A percentile compares a stretch with the other conserved stretches of the same genome.
These are phyloP conservation scores for Alternaria rosae DNA, from an alignment of 2,329 filamentous ascomycete genomes.

Conservation along the genomic window DNA sequence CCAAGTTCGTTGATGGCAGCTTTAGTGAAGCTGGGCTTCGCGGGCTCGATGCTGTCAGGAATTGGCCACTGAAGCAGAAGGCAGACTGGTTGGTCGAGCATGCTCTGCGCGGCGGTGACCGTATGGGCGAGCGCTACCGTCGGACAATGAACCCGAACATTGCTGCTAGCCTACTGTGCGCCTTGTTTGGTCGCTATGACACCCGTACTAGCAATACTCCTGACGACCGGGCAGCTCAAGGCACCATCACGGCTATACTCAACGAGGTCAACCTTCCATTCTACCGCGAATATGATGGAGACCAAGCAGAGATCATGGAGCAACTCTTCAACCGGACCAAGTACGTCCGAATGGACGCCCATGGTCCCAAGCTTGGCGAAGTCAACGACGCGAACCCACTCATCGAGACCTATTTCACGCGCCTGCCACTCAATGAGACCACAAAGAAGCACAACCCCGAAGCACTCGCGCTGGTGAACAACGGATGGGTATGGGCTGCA, in stretches of 20 bases:
- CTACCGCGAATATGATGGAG: constrained; percentile 90
- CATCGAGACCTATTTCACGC: constrained; percentile 94
- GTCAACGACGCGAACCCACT: constrained; percentile 80
- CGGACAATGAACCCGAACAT: constrained; percentile 73
- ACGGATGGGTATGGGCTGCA: constrained; percentile 98
- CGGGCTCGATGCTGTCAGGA: constrained; percentile 61
- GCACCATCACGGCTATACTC: constrained; percentile 67
- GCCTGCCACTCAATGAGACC: constrained; percentile 78
- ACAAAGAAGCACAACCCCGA: constrained; percentile 79
- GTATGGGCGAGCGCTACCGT: constrained; percentile 80
- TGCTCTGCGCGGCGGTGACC: constrained; percentile 74
- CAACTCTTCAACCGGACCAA: constrained; percentile 95
- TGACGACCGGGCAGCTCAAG: constrained; percentile 61
- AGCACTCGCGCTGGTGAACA: constrained; percentile 86
- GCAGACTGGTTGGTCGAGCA: constrained; percentile 72
- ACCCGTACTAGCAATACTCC: constrained; percentile 58
- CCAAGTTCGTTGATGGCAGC: constrained; percentile 62
- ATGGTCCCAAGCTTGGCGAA: constrained; percentile 85
- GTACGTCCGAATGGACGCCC: constrained; percentile 89
- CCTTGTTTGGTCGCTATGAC: constrained; percentile 73
- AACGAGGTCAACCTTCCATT: constrained; percentile 87
- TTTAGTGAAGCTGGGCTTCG: constrained; percentile 58
- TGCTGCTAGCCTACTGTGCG: constrained; percentile 72
- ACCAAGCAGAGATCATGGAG: constrained; percentile 82
- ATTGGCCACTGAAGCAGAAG: constrained; percentile 65